These are phyloP conservation scores for Pythium rhizo-oryzae DNA, from an alignment of 352 stramenopile species.

Conservation along the genomic window DNA sequence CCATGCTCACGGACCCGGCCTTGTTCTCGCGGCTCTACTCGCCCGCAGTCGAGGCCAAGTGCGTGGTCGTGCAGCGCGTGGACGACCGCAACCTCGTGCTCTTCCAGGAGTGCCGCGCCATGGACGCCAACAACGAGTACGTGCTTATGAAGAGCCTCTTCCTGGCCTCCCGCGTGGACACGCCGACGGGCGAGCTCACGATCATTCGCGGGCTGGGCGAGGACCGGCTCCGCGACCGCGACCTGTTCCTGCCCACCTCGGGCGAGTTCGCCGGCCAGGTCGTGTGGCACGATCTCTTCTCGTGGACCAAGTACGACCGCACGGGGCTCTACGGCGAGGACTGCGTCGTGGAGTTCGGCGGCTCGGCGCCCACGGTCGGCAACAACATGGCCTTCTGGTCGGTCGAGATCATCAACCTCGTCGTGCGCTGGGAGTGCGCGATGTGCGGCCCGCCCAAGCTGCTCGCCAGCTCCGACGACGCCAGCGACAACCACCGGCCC, in stretches of 20 bases:
- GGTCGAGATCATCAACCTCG: constrained; percentile 42
- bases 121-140: constrained; percentile 31
- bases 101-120: constrained; percentile 34
- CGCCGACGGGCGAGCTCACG: constrained; percentile 15
- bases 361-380: constrained; percentile 38
- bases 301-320: constrained; percentile 39
- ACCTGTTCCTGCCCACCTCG: constrained; percentile 25
- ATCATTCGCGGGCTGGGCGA: constrained; percentile 38
- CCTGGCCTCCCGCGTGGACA: constrained; percentile 18
- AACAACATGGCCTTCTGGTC: constrained; percentile 47
- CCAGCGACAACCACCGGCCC: background rate
- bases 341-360: constrained; percentile 38
- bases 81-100: constrained; percentile 35
- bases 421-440: constrained; percentile 43
- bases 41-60: constrained; percentile 23
- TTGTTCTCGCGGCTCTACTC: constrained; percentile 29
- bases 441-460: constrained; percentile 34
- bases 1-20: constrained; percentile 25
- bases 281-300: constrained; percentile 35
- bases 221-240: constrained; percentile 34
- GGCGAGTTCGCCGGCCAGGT: constrained; percentile 14
- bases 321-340: constrained; percentile 33
- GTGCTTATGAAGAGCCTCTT: constrained; percentile 34
- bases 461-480: background rate
- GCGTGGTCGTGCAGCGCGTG: constrained; percentile 35